Evolutionary conservation across 78 protist species (phyloP).

Genomic region (Dictyostelium capitatum): DNA sequence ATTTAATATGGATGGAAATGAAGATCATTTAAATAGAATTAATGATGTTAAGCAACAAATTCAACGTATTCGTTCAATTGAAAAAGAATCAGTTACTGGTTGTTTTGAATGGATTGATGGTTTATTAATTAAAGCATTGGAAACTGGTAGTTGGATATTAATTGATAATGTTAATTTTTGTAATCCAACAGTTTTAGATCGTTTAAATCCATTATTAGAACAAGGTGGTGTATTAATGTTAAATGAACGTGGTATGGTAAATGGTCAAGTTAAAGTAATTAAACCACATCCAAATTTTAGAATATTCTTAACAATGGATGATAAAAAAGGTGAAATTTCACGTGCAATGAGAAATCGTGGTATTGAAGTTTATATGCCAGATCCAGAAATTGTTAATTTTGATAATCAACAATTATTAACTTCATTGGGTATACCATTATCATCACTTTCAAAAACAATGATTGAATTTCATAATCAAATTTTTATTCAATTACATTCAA

Average conservation of each 20-base stretch:
- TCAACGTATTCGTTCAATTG: constrained; percentile 34
- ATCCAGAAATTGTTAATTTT: neutral
- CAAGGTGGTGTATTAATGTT: constrained; percentile 93
- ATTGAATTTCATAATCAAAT: constrained; percentile 57
- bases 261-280: constrained; percentile 85
- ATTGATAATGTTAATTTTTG: constrained; percentile 98
- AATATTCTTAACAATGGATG: constrained; percentile 95
- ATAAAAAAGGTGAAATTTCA: constrained; percentile 97
- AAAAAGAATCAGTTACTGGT: constrained; percentile 87
- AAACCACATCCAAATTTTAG: constrained; percentile 95
- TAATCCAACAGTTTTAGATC: constrained; percentile 98
- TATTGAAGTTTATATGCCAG: constrained; percentile 91
- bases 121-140: constrained; percentile 89
- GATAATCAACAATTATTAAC: constrained; percentile 68
- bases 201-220: constrained; percentile 99
- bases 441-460: constrained; percentile 31
- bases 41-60: constrained; percentile 13
- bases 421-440: constrained; percentile 55
- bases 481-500: constrained; percentile 19
- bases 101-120: constrained; percentile 99
- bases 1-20: neutral
- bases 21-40: neutral
- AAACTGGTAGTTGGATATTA: constrained; percentile 98
- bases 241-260: constrained; percentile 96
- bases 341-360: constrained; percentile 99